A percentile compares a stretch with the other conserved stretches of the same genome.
These are phyloP conservation scores for Cryptococcus floricola DNA, from an alignment of 1,284 basidiomycete species.

Conservation along the genomic window DNA sequence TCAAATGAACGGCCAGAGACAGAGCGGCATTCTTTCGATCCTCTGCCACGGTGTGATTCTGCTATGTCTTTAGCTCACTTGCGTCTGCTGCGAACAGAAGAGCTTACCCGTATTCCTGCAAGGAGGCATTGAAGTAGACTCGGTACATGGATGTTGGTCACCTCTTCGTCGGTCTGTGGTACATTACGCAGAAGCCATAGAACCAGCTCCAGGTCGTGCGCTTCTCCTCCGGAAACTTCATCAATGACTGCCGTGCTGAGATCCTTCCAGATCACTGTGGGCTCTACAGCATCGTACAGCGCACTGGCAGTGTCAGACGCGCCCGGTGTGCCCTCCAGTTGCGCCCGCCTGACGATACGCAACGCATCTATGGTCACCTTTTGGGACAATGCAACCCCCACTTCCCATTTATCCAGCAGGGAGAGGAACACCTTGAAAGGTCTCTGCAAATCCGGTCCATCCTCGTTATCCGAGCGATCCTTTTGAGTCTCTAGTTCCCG, in stretches of 20 bases:
- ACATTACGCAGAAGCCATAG: slow-evolving; percentile 50
- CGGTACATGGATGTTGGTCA: slow-evolving; percentile 32
- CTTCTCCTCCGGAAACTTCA: slow-evolving; percentile 1
- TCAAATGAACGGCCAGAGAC: slow-evolving; percentile 6
- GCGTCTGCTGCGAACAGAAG: neutral
- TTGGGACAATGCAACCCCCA: slow-evolving; percentile 77
- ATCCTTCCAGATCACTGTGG: slow-evolving; percentile 77
- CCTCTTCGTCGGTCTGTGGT: slow-evolving; percentile 53
- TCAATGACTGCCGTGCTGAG: slow-evolving; percentile 59
- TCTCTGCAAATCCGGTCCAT: slow-evolving; percentile 52
- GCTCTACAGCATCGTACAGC: slow-evolving; percentile 89
- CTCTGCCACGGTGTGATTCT: too few species aligned
- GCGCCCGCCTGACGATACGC: slow-evolving; percentile 17
- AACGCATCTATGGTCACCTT: slow-evolving; percentile 68
- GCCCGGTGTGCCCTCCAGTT: slow-evolving; percentile 48
- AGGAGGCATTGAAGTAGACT: slow-evolving; percentile 6
- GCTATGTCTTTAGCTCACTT: too few species aligned
- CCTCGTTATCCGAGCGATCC: slow-evolving; percentile 12
- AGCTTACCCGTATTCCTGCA: neutral
- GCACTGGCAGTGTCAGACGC: slow-evolving; percentile 79
- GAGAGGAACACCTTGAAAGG: slow-evolving; percentile 96
- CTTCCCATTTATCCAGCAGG: slow-evolving; percentile 93
- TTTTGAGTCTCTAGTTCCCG: neutral
- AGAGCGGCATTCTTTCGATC: too few species aligned
- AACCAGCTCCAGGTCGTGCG: slow-evolving; percentile 41